Evolutionary conservation across 2,329 filamentous ascomycete genomes (phyloP).

Genomic region (Lithohypha guttulata): DNA sequence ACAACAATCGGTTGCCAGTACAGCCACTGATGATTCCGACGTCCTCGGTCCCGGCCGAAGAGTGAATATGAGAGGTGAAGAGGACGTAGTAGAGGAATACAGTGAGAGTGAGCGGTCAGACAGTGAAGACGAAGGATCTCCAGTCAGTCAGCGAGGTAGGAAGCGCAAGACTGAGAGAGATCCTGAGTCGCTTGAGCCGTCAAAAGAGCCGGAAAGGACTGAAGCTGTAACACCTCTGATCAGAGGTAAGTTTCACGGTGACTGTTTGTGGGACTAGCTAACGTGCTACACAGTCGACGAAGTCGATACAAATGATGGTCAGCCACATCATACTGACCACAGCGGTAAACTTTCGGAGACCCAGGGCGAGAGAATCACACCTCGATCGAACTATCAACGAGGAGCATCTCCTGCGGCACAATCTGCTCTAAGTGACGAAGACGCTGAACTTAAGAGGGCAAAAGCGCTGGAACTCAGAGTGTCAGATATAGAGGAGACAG

Average conservation of each 20-base stretch:
- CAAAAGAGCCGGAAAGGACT: background rate
- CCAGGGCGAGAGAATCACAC: background rate
- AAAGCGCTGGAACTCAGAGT: slow-evolving; percentile 74
- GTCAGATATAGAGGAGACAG: slow-evolving; percentile 63
- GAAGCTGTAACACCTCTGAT: background rate
- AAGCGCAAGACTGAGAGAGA: slow-evolving; percentile 26
- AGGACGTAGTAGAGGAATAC: slow-evolving; percentile 30
- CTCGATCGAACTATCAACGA: slow-evolving; percentile 2
- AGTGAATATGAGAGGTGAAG: slow-evolving; percentile 61
- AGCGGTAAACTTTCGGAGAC: slow-evolving; percentile 23
- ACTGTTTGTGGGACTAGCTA: background rate
- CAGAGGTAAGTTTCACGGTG: background rate
- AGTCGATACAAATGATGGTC: slow-evolving; percentile 22
- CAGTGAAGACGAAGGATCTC: slow-evolving; percentile 38
- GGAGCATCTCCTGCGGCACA: slow-evolving; percentile 20
- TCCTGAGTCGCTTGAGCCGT: background rate
- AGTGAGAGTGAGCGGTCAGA: slow-evolving; percentile 20
- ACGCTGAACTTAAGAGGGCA: slow-evolving; percentile 57
- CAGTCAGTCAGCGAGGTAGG: slow-evolving; percentile 57
- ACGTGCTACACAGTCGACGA: slow-evolving; percentile 1
- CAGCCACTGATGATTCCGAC: slow-evolving; percentile 28
- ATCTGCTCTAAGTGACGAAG: slow-evolving; percentile 24
- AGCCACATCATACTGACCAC: slow-evolving; percentile 30
- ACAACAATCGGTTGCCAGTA: too few relatives aligned
- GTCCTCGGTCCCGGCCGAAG: slow-evolving; percentile 50